These are phyloP conservation scores for Tricholoma sp. DNA, from an alignment of 768 basidiomycete genomes.

Conservation along the genomic window DNA sequence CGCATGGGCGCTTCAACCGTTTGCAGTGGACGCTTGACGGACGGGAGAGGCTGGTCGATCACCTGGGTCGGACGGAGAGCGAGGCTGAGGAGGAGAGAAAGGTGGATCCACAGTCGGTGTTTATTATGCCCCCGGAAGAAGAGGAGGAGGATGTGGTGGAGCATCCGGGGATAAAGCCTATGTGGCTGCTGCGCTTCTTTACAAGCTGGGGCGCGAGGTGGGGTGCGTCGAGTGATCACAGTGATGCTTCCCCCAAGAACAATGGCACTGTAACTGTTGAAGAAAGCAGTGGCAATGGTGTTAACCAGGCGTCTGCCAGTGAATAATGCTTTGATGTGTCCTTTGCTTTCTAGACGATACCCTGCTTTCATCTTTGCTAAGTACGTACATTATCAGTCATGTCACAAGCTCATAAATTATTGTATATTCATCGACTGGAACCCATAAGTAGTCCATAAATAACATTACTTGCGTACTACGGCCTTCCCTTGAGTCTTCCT, in stretches of 20 bases:
- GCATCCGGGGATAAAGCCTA: conserved; percentile 58
- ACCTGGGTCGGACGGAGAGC: conserved; percentile 65
- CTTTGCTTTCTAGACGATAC: neutral
- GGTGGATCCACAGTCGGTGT: conserved; percentile 25
- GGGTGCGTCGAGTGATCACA: conserved; percentile 30
- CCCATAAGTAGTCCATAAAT: neutral
- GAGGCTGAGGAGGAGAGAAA: conserved; percentile 69
- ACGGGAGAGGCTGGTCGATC: conserved; percentile 55
- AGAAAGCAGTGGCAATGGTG: neutral
- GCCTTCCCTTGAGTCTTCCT: conserved; percentile 67
- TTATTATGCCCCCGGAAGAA: conserved; percentile 24
- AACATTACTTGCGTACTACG: conserved; percentile 41
- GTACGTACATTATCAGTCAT: conserved; percentile 5
- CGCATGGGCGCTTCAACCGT: conserved; percentile 56
- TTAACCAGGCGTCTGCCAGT: too few relatives aligned
- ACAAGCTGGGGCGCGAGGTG: conserved; percentile 72
- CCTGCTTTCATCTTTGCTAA: neutral
- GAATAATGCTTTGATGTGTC: neutral
- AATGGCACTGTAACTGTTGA: neutral
- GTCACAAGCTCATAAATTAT: conserved; percentile 14
- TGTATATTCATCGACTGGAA: conserved; percentile 11
- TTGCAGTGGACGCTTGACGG: conserved; percentile 72
- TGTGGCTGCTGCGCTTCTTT: conserved; percentile 75
- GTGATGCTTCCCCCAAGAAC: conserved; percentile 1
- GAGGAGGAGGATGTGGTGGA: conserved; percentile 54